Evolutionary conservation across 2,329 filamentous ascomycete genomes (phyloP), one percentile per base, ranked within the genome.

Genomic region (Claviceps digitariae): DNA sequence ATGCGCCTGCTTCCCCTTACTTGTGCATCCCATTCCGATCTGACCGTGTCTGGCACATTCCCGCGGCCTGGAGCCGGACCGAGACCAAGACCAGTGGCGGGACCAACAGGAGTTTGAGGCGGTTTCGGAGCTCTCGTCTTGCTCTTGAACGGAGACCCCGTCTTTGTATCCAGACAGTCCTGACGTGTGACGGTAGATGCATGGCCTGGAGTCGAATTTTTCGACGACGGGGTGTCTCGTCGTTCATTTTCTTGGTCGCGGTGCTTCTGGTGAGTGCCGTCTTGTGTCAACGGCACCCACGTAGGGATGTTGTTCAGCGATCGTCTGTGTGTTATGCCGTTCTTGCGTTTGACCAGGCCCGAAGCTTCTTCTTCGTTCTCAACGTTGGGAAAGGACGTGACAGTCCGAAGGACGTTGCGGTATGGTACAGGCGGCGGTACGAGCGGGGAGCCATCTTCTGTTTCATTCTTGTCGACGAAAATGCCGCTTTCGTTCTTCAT

Each of bases 1-100:
- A 80, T 78, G 44, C 67, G 67, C 61, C 72, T 72, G 58, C 75
- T 75, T 2, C 73, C 73, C 55, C 71, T 62, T 0, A 62, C 62
- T 54, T 72, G 69, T 0, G 64, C 61, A 41, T 69, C 65, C 53
- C 57, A 54, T 7, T 62, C 58, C 21, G 52, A 52, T 20, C 51
- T 52, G 15, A n/a, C 43, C 13, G 53, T 48, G n/a, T 47, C 50
- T 3, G 40, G 45, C 41, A 50, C 8, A 21, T 10, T 43, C 12
- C 34, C 43, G n/a, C 15, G 27, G 15, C 17, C 45, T 25, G 36
- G 36, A 17, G n/a, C 29, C 21, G 27, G 25, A 20, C 44, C 44
- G 5, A 6, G 10, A 38, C 6, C 17, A 7, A 34, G 13, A 15
- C 36, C 25, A 15, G 34, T 20, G 8, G 23, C 25, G 2, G 25